Conservation (phyloP, 768 basidiomycete species). For the Kwoniella pini region DNA sequence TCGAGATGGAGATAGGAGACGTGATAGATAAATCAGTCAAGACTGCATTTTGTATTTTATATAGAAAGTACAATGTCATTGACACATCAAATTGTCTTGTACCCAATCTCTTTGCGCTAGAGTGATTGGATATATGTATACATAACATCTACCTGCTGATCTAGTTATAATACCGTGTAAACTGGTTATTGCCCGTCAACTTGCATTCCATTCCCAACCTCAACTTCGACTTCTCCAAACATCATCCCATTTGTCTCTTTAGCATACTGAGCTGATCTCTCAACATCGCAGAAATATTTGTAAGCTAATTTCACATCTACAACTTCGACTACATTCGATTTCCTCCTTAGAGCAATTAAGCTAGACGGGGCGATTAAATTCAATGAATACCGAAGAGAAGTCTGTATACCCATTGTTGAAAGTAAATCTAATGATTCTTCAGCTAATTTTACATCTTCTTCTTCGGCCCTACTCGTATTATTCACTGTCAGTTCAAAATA, state of each 20-base stretch:
- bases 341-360: slow-evolving; percentile 79
- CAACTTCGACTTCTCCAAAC: slow-evolving; percentile 53
- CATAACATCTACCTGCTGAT: no score
- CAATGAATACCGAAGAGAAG: slow-evolving; percentile 88
- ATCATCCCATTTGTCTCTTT: slow-evolving; percentile 54
- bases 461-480: slow-evolving; percentile 72
- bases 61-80: no score
- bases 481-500: no score
- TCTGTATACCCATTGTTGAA: slow-evolving; percentile 81
- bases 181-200: slow-evolving; percentile 5
- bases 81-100: no score
- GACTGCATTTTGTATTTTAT: no score
- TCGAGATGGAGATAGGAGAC: slow-evolving; percentile 11
- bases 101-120: no score
- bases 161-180: neutral
- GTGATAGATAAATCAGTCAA: neutral
- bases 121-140: no score
- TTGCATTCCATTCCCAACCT: slow-evolving; percentile 14
- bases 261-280: slow-evolving; percentile 51
- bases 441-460: slow-evolving; percentile 87
- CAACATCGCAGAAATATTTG: slow-evolving; percentile 56
- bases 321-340: slow-evolving; percentile 72
- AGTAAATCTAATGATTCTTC: slow-evolving; percentile 73
- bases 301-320: slow-evolving; percentile 83
- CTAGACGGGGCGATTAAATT: slow-evolving; percentile 93